Evolutionary conservation across 257 asterid genomes (phyloP).

Genomic region (Nicotiana tabacum): DNA sequence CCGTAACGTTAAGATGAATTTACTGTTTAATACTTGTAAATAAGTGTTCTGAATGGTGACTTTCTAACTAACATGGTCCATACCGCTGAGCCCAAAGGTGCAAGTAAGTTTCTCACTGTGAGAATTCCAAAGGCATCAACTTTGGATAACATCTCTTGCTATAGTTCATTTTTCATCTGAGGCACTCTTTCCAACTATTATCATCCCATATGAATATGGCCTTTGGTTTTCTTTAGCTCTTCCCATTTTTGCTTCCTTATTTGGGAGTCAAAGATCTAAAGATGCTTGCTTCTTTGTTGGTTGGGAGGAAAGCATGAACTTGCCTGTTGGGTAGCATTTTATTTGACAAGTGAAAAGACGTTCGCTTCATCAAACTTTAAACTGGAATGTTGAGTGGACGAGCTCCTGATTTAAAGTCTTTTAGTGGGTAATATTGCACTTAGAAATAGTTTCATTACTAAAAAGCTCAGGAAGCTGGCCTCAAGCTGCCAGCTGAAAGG

Average conservation of each 20-base stretch:
- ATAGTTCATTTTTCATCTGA: background rate
- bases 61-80: background rate
- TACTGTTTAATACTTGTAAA: background rate
- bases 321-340: background rate
- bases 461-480: too few species aligned
- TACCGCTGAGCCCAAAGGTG: background rate
- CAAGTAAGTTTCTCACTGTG: background rate
- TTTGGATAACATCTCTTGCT: background rate
- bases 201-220: background rate
- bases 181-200: background rate
- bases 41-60: background rate
- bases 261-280: constrained; percentile 1
- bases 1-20: background rate
- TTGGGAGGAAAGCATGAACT: background rate
- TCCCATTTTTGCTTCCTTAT: background rate
- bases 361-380: background rate
- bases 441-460: background rate
- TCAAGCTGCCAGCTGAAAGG: background rate
- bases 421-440: background rate
- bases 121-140: background rate
- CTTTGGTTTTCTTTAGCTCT: background rate
- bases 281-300: background rate
- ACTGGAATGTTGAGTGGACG: background rate
- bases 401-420: background rate
- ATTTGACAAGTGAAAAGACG: background rate